Percentiles rank a stretch among this genome's conserved stretches.
Evolutionary conservation across 306 rosid species (phyloP).

Genomic region (Notholithocarpus densiflorus): DNA sequence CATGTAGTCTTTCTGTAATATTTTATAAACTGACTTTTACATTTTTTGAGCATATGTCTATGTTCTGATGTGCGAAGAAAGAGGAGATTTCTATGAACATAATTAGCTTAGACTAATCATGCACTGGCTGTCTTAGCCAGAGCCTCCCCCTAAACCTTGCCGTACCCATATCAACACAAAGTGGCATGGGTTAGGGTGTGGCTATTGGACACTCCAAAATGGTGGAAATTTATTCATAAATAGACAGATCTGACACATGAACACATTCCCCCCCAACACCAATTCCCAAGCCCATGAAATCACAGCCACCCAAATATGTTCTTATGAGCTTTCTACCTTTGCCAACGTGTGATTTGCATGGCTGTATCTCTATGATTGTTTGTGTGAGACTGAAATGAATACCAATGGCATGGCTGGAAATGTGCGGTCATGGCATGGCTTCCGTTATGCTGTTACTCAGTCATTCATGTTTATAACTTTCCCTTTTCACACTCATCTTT

Average conservation of each 20-base stretch:
- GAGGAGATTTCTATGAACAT: not conserved
- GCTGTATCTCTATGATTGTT: no score
- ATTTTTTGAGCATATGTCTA: not conserved
- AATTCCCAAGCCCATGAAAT: not conserved
- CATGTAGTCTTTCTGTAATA: not conserved
- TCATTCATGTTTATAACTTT: not conserved
- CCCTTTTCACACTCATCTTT: constrained; percentile 20
- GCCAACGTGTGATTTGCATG: not conserved
- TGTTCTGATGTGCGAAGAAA: not conserved
- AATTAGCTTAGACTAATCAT: not conserved
- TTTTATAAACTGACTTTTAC: not conserved
- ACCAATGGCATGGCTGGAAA: not conserved
- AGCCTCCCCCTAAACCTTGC: not conserved
- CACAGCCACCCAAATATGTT: not conserved
- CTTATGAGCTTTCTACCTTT: not conserved
- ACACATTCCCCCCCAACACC: not conserved
- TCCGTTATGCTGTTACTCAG: not conserved
- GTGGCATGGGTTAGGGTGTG: not conserved
- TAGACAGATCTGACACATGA: not conserved
- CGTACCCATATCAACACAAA: not conserved
- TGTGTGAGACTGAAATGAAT: not conserved
- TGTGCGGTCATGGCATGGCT: not conserved
- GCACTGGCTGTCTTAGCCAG: not conserved
- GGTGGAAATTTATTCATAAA: not conserved
- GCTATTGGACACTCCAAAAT: not conserved